Evolutionary conservation across 768 basidiomycete species (phyloP).

Genomic region (Leucosporidium scottii): DNA sequence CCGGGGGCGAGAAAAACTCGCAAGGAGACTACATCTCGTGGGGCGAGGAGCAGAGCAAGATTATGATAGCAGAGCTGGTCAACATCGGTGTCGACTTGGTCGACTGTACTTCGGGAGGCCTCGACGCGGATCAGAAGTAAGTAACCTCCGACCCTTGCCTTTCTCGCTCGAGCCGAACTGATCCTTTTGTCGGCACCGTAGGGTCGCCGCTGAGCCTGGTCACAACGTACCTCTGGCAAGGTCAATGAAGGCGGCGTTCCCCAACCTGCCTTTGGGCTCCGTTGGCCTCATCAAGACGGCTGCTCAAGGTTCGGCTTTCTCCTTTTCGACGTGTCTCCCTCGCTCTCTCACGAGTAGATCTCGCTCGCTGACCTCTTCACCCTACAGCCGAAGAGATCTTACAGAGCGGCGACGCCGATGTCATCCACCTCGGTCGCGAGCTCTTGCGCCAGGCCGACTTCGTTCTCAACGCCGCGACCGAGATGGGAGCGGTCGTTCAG

Average conservation of each 20-base stretch:
- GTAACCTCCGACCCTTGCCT: background rate
- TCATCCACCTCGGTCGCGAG: conserved; percentile 42
- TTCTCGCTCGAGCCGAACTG: conserved; percentile 39
- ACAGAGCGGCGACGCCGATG: conserved; percentile 61
- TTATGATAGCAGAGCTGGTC: conserved; percentile 37
- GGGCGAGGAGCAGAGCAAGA: conserved; percentile 69
- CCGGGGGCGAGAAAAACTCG: conserved; percentile 52
- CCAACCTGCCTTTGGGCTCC: conserved; percentile 34
- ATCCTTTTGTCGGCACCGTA: background rate
- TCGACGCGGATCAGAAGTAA: conserved; percentile 43
- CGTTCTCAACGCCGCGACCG: conserved; percentile 50
- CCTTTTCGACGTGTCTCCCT: background rate
- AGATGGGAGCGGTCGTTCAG: conserved; percentile 54
- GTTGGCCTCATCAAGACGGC: conserved; percentile 70
- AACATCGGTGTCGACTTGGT: conserved; percentile 67
- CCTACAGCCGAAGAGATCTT: conserved; percentile 52
- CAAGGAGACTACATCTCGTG: conserved; percentile 58
- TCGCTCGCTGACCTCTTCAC: conserved; percentile 6
- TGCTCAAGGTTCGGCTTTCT: conserved; percentile 30
- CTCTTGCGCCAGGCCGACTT: conserved; percentile 5
- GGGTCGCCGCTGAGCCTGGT: conserved; percentile 1
- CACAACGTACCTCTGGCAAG: background rate
- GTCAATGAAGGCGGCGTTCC: conserved; percentile 2
- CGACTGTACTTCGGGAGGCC: conserved; percentile 63
- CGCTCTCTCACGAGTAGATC: too few relatives aligned